phyloP scores from a whole-genome alignment of 2,329 filamentous ascomycete species.

The Blastomyces gilchristii region DNA sequence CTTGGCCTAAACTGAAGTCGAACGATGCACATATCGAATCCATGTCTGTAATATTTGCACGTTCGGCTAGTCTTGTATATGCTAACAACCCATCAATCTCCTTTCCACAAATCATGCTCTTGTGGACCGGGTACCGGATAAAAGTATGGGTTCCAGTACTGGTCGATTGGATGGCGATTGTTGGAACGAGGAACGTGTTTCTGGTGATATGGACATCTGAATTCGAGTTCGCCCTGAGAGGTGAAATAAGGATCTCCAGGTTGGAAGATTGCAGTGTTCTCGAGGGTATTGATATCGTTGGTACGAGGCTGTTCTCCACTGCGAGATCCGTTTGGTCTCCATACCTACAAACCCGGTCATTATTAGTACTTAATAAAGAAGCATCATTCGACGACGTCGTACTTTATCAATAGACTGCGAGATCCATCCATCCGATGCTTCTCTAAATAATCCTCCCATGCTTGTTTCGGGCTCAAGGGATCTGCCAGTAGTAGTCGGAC shows the following conservation, averaged over 20 bases:
- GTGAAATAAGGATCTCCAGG: conserved; percentile 51
- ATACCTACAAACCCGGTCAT: conserved; percentile 34
- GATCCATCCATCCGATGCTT: conserved; percentile 37
- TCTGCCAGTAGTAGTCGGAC: conserved; percentile 61
- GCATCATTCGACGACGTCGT: conserved; percentile 53
- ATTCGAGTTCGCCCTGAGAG: conserved; percentile 40
- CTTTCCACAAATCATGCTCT: conserved; percentile 61
- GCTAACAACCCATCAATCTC: conserved; percentile 56
- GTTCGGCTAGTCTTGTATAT: conserved; percentile 26
- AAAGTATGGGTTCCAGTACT: conserved; percentile 54
- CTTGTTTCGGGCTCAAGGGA: conserved; percentile 51
- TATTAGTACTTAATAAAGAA: conserved; percentile 29
- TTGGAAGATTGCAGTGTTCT: conserved; percentile 45
- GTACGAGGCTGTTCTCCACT: conserved; percentile 42
- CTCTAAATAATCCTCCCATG: conserved; percentile 58
- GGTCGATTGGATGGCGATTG: conserved; percentile 58
- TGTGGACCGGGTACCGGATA: conserved; percentile 74
- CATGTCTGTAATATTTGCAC: conserved; percentile 23
- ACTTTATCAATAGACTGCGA: conserved; percentile 54
- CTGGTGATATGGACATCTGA: conserved; percentile 40
- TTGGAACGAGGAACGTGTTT: conserved; percentile 64
- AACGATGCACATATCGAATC: conserved; percentile 30
- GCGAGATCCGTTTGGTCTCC: conserved; percentile 42
- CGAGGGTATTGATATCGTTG: conserved; percentile 48
- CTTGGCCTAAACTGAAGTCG: conserved; percentile 40